Evolutionary conservation across 768 basidiomycete species (phyloP).

Genomic region (Termitomyces sp.): DNA sequence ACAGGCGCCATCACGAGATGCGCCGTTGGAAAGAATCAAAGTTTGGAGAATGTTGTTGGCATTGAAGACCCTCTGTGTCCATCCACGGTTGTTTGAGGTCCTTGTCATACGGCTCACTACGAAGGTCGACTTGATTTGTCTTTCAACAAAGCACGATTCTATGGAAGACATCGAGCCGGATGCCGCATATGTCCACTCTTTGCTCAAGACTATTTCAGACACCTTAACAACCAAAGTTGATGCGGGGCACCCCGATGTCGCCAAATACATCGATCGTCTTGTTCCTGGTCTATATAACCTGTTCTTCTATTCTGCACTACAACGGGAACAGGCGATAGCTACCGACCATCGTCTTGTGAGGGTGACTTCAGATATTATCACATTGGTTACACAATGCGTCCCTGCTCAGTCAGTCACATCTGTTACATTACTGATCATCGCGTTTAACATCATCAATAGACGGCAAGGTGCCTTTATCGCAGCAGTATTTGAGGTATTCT

Average conservation of each 20-base stretch:
- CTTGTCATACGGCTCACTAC: constrained; percentile 72
- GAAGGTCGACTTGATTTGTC: constrained; percentile 69
- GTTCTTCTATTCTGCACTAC: constrained; percentile 38
- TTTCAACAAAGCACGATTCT: constrained; percentile 12
- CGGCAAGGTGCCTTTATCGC: constrained; percentile 56
- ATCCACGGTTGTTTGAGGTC: constrained; percentile 76
- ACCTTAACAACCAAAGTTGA: constrained; percentile 46
- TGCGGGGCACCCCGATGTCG: constrained; percentile 61
- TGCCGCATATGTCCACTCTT: constrained; percentile 83
- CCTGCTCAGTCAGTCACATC: constrained; percentile 52
- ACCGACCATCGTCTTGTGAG: constrained; percentile 48
- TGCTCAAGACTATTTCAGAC: constrained; percentile 64
- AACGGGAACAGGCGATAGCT: constrained; percentile 23
- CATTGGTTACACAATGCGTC: constrained; percentile 59
- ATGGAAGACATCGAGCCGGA: constrained; percentile 46
- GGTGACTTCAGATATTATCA: constrained; percentile 62
- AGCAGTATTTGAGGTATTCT: constrained; percentile 47
- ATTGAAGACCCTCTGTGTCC: constrained; percentile 67
- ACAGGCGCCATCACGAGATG: constrained; percentile 47
- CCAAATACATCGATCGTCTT: constrained; percentile 74
- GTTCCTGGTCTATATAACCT: constrained; percentile 69
- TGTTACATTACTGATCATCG: neutral
- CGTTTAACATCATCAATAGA: constrained; percentile 30
- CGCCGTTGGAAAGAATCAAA: constrained; percentile 47
- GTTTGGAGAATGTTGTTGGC: constrained; percentile 66